phyloP scores from a whole-genome alignment of 352 stramenopile genomes.

The Phytophthora melonis region DNA sequence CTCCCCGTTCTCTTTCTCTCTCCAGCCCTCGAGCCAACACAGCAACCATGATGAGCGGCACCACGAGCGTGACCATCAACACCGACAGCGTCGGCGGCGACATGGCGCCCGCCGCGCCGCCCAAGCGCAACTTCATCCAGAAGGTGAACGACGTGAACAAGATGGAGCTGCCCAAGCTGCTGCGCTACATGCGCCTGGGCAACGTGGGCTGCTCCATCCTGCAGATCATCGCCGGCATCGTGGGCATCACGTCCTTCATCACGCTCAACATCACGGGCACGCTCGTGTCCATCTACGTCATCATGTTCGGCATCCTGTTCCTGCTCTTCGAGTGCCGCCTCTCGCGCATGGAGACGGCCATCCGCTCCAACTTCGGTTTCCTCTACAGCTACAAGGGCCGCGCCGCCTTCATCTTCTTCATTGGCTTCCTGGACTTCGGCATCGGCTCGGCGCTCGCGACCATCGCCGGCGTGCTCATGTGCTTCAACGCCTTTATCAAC shows the following conservation, averaged over 20 bases:
- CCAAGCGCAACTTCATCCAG: conserved; percentile 80
- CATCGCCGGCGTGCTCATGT: conserved; percentile 84
- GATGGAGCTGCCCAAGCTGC: conserved; percentile 90
- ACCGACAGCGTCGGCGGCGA: conserved; percentile 75
- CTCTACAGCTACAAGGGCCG: conserved; percentile 90
- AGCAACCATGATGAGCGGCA: conserved; percentile 64
- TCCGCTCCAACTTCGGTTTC: conserved; percentile 89
- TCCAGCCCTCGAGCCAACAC: background rate
- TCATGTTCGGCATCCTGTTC: conserved; percentile 90
- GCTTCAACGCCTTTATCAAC: conserved; percentile 89
- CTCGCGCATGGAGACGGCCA: conserved; percentile 85
- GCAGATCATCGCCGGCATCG: conserved; percentile 83
- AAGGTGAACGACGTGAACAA: conserved; percentile 91
- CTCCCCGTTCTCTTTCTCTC: conserved; percentile 7
- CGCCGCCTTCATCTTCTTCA: conserved; percentile 91
- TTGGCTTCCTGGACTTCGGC: conserved; percentile 89
- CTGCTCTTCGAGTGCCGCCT: conserved; percentile 90
- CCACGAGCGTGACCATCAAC: conserved; percentile 80
- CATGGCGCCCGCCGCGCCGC: conserved; percentile 55
- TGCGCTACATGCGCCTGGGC: conserved; percentile 87
- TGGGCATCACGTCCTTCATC: conserved; percentile 88
- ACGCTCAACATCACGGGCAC: conserved; percentile 92
- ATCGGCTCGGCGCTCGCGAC: conserved; percentile 85
- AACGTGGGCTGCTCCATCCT: conserved; percentile 88
- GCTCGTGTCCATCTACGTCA: conserved; percentile 90